Percentiles rank a stretch among this genome's conserved stretches.
phyloP scores from a whole-genome alignment of 192 early-diverging fungal species.

The Piromyces finnis region DNA sequence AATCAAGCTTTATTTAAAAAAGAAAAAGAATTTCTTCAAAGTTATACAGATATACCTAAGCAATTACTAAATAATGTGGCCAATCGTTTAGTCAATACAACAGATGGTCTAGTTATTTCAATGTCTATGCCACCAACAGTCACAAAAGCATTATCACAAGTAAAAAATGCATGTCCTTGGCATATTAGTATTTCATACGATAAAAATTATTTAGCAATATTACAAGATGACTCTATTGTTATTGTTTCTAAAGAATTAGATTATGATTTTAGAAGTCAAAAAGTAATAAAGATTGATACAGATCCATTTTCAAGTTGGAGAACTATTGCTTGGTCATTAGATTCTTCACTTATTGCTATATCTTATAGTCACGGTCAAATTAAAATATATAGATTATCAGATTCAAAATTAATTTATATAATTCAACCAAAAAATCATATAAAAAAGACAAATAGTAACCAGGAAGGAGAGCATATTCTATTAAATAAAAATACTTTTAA shows the following conservation, averaged over 20 bases:
- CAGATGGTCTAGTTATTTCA: not conserved
- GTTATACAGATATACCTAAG: not conserved
- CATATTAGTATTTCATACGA: not conserved
- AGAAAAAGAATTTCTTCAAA: not conserved
- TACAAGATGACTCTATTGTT: not conserved
- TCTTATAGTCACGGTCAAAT: not conserved
- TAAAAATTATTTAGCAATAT: not conserved
- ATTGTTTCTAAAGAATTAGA: not conserved
- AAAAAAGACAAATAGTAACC: not conserved
- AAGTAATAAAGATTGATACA: not conserved
- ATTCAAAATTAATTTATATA: not conserved
- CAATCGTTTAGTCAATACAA: not conserved
- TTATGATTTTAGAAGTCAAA: not conserved
- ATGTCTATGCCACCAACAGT: not conserved
- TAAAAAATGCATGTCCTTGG: not conserved
- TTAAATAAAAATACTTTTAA: not conserved
- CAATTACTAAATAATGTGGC: not conserved
- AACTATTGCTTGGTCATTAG: not conserved
- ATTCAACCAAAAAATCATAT: not conserved
- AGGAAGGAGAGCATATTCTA: not conserved
- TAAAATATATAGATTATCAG: not conserved
- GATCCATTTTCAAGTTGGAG: not conserved
- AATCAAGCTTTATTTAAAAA: not conserved
- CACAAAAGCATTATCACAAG: not conserved
- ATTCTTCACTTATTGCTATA: not conserved